Conservation (phyloP, 495 filamentous ascomycete species). For the Hyphodiscus hymeniophilus region DNA sequence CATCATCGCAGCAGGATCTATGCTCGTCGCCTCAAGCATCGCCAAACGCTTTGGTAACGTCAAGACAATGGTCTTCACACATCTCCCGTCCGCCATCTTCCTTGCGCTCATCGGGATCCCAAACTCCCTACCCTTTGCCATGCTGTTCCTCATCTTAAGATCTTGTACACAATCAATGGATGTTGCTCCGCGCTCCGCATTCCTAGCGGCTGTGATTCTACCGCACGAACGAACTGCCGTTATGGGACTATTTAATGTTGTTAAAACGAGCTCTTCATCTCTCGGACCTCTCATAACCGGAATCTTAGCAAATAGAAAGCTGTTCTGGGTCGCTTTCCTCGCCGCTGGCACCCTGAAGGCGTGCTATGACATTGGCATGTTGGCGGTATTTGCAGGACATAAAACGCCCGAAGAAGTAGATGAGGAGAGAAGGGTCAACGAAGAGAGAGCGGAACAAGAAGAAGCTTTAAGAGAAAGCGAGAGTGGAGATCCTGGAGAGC, state of each 20-base stretch:
- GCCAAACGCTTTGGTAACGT: conserved; percentile 71
- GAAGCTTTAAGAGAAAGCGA: background rate
- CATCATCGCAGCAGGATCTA: conserved; percentile 58
- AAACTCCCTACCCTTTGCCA: conserved; percentile 41
- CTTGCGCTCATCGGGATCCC: conserved; percentile 62
- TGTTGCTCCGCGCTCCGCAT: conserved; percentile 70
- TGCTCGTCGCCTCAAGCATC: conserved; percentile 66
- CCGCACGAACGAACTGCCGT: conserved; percentile 71
- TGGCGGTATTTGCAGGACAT: conserved; percentile 53
- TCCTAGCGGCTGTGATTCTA: conserved; percentile 63
- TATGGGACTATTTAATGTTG: conserved; percentile 62
- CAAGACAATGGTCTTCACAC: conserved; percentile 80
- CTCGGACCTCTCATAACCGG: conserved; percentile 63
- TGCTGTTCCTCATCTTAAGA: conserved; percentile 61
- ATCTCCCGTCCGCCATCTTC: conserved; percentile 67
- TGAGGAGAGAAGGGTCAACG: conserved; percentile 26
- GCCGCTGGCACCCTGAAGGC: conserved; percentile 62
- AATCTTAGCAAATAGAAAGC: conserved; percentile 48
- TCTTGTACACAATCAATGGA: conserved; percentile 72
- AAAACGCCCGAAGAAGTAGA: conserved; percentile 22
- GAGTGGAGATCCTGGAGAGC: background rate
- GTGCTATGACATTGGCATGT: conserved; percentile 65
- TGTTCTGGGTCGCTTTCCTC: conserved; percentile 66
- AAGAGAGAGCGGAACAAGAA: conserved; percentile 1
- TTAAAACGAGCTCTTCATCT: conserved; percentile 55